Percentiles rank a stretch among this genome's conserved stretches.
Evolutionary conservation across 495 filamentous ascomycete species (phyloP).

Genomic region (Penicillium antarcticum): DNA sequence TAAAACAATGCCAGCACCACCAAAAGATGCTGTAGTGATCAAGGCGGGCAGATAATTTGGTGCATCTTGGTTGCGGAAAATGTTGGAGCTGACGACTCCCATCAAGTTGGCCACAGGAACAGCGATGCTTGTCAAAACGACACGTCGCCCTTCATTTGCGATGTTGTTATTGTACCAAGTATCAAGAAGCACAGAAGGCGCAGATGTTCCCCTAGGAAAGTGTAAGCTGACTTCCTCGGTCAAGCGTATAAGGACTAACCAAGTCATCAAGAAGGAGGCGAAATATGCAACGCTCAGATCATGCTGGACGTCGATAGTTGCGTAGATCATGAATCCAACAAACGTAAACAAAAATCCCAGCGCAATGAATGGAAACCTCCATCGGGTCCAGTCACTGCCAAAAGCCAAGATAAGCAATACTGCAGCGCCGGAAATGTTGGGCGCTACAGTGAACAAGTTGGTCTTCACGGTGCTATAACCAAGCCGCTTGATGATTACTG

Average conservation of each 20-base stretch:
- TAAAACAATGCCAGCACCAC: conserved; percentile 55
- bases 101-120: conserved; percentile 73
- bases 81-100: conserved; percentile 68
- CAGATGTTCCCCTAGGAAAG: conserved; percentile 39
- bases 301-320: conserved; percentile 52
- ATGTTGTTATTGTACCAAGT: conserved; percentile 76
- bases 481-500: conserved; percentile 63
- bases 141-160: conserved; percentile 65
- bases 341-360: conserved; percentile 68
- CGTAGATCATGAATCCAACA: conserved; percentile 68
- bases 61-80: conserved; percentile 63
- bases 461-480: conserved; percentile 62
- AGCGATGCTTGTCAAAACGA: conserved; percentile 64
- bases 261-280: conserved; percentile 79
- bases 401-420: conserved; percentile 67
- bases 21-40: conserved; percentile 68
- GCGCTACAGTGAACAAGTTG: conserved; percentile 72
- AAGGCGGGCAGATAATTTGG: conserved; percentile 73
- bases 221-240: neutral
- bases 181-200: conserved; percentile 46
- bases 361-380: conserved; percentile 69
- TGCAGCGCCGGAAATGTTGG: conserved; percentile 62
- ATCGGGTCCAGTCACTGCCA: conserved; percentile 54
- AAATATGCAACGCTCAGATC: conserved; percentile 65
- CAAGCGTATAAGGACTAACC: conserved; percentile 18